Evolutionary conservation across 2,329 filamentous ascomycete species (phyloP), one percentile per base, ranked within the genome.

Genomic region (Chalaropsis thielavioides): DNA sequence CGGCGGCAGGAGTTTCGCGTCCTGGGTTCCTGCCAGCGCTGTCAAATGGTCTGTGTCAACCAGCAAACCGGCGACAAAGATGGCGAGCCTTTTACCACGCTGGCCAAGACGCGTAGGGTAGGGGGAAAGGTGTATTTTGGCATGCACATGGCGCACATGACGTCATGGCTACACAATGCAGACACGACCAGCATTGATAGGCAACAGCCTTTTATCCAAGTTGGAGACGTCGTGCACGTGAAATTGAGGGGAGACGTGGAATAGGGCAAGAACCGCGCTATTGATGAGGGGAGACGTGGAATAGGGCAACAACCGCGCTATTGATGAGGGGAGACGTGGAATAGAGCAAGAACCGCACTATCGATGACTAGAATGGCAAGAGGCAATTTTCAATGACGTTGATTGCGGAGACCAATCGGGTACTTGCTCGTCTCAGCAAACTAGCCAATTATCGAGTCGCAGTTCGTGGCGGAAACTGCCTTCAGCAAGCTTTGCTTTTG

Each of bases 11-110:
- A 75, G 10, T 88, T 90, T 70, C 79, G 87, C 68, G 83, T 95
- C 71, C 76, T 97, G 3, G 92, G 92, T 0, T 83, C 88, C 2
- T 99, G 94, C 71, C 83, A 90, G 67, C 80, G 94, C 67, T 99
- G 94, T 70, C 91, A 96, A 73, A 97, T 99, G 92, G 87, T 99
- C 10, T 96, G 92, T 72, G 84, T 97, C 58, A 86, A 99, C 71
- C 94, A 96, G 73, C 78, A 84, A 59, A 96, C 87, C 13, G 91
- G 85, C 0, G 80, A 84, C 68, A 88, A 85, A 73, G 84, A 85
- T 68, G 84, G 90, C 68, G 94, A 97, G 73, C 94, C 94, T 0
- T 95, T 94, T 72, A 83, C 88, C 2, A 96, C 91, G 0, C 76
- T 99, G 66, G 87, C 89, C 1, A 96, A 95, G 77, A 95, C 90